Conservation (phyloP, 2,329 filamentous ascomycete species). For the Venturia asperata region DNA sequence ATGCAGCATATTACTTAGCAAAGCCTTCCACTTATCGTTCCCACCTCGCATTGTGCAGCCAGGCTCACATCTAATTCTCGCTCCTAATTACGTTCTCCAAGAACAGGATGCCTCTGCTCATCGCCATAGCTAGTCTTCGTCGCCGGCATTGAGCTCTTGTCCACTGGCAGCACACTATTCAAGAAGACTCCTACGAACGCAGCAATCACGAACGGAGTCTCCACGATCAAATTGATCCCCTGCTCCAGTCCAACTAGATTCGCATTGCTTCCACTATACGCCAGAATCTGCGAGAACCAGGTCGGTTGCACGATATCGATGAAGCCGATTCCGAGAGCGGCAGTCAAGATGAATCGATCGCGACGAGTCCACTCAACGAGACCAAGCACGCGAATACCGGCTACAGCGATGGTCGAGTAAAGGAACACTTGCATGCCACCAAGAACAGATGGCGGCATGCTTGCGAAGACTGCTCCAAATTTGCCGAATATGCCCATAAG, state of each 20-base stretch:
- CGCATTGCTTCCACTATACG: slow-evolving; percentile 33
- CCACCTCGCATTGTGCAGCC: too few species aligned
- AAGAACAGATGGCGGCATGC: slow-evolving; percentile 35
- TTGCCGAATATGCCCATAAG: slow-evolving; percentile 28
- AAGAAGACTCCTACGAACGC: slow-evolving; percentile 33
- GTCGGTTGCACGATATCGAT: slow-evolving; percentile 36
- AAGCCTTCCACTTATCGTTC: too few species aligned
- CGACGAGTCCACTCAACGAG: slow-evolving; percentile 27
- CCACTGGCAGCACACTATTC: slow-evolving; percentile 37
- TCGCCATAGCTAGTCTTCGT: slow-evolving; percentile 19
- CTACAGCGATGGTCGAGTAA: slow-evolving; percentile 27
- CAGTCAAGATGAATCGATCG: slow-evolving; percentile 28
- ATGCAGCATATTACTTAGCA: too few species aligned
- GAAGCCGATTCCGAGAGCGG: slow-evolving; percentile 26
- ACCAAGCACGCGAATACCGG: slow-evolving; percentile 27
- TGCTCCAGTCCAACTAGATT: slow-evolving; percentile 37
- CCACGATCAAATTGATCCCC: slow-evolving; percentile 35
- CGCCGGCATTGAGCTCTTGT: slow-evolving; percentile 21
- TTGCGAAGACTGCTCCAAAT: slow-evolving; percentile 28
- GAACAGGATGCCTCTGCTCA: slow-evolving; percentile 21
- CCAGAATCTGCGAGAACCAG: slow-evolving; percentile 35
- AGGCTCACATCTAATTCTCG: neutral
- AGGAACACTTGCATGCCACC: slow-evolving; percentile 40
- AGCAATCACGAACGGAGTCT: slow-evolving; percentile 39
- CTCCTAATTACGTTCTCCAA: slow-evolving; percentile 6